A percentile compares a stretch with the other conserved stretches of the same genome.
Conservation (phyloP, 306 rosid species). For the Arachis stenosperma region DNA sequence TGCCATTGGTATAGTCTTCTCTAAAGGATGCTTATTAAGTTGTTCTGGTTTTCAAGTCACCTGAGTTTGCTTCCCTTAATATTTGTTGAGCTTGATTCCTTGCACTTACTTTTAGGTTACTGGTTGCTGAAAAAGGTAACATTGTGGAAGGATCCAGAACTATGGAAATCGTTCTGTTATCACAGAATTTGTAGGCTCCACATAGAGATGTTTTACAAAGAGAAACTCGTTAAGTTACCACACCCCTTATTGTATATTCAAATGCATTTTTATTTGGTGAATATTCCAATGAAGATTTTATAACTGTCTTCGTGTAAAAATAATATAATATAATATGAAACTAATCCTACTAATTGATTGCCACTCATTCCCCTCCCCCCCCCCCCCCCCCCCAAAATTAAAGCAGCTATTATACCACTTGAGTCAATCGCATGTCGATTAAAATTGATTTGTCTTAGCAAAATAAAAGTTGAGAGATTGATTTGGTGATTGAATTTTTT, state of each 20-base stretch:
- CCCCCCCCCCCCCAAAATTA: too few species aligned
- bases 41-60: neutral
- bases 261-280: neutral
- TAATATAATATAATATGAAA: neutral
- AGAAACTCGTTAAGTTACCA: slow-evolving; percentile 9
- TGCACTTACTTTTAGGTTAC: neutral
- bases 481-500: too few species aligned
- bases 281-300: too few species aligned
- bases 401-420: slow-evolving; percentile 3
- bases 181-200: slow-evolving; percentile 1
- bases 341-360: neutral
- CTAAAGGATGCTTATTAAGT: neutral
- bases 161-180: neutral
- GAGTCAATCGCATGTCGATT: too few species aligned
- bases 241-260: neutral
- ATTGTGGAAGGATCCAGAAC: slow-evolving; percentile 15
- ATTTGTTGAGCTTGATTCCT: neutral
- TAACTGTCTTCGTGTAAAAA: too few species aligned
- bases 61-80: slow-evolving; percentile 5
- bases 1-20: slow-evolving; percentile 7
- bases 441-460: too few species aligned
- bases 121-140: slow-evolving; percentile 10
- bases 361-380: neutral
- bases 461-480: too few species aligned
- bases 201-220: slow-evolving; percentile 5